Conservation (phyloP, 1,284 basidiomycete genomes). For the Rhodofomes roseus region DNA sequence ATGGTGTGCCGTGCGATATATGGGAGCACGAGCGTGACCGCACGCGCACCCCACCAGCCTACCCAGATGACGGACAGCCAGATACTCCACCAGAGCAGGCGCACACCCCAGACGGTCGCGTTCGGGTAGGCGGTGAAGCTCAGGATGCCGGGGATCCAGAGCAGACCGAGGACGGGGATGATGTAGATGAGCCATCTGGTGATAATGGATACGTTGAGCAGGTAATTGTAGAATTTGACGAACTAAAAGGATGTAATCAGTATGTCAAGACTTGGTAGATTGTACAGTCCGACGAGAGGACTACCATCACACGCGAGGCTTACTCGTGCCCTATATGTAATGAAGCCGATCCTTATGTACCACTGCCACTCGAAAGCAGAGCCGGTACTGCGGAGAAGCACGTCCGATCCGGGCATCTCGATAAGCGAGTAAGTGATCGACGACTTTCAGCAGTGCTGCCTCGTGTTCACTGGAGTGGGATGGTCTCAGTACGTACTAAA, state of each 20-base stretch:
- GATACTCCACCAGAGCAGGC: conserved; percentile 81
- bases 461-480: too few relatives aligned
- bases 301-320: too few relatives aligned
- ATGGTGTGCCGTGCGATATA: conserved; percentile 57
- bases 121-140: conserved; percentile 57
- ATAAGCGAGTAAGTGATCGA: too few relatives aligned
- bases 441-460: too few relatives aligned
- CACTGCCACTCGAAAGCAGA: too few relatives aligned
- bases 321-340: too few relatives aligned
- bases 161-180: conserved; percentile 61
- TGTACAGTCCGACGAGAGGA: not conserved
- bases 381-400: too few relatives aligned
- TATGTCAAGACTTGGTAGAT: not conserved
- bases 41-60: conserved; percentile 84
- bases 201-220: conserved; percentile 75
- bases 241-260: conserved; percentile 33
- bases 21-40: conserved; percentile 61
- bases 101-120: conserved; percentile 40
- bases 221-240: conserved; percentile 64
- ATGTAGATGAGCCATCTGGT: conserved; percentile 83
- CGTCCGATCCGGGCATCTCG: too few relatives aligned
- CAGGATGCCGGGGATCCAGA: conserved; percentile 81
- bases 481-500: too few relatives aligned
- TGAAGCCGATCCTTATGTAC: too few relatives aligned
- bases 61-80: conserved; percentile 79